Base-by-base conservation (phyloP, 495 filamentous ascomycete species). In the Aspergillus avenaceus region DNA sequence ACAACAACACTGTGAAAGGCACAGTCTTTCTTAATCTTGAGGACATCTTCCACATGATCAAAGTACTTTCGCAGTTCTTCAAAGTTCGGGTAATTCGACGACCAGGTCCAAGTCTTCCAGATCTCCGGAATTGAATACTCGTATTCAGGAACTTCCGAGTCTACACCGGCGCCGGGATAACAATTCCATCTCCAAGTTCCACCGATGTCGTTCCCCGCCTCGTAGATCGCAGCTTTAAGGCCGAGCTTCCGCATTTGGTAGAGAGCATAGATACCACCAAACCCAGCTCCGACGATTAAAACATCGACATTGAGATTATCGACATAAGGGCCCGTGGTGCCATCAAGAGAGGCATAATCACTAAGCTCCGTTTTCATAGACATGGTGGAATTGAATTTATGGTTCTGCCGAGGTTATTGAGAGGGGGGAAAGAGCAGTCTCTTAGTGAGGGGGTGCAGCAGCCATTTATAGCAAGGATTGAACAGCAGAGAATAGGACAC, bases 31-130 rank as follows among this genome's bases (percentile, higher is more conserved):
- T 61, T 72, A 25, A 85, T 52, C 16, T 73, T 58, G 13, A 78
- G 51, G 3, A 69, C 63, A 18, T 76, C 66, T 8, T 78, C 79
- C 9, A 79, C 70, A 53, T 82, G 78, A 14, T 72, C 63, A 50
- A 84, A 84, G 61, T 85, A 85, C 2, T 45, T 55, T 5, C 67
- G 64, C 2, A 84, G 56, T 43, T 85, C 78, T 5, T 64, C 41
- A 37, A 71, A 72, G 19, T 58, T 61, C 0, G 81, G 81, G 52
- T 80, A 85, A 31, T 72, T 73, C 19, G 61, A 64, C 0, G 61
- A 59, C 76, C 76, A 85, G 9, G 67, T 75, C 75, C 72, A 83
- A 12, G 69, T 67, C 45, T 79, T 67, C 64, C 69, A 83, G 7
- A 77, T 65, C 47, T 82, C 74, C 6, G 72, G 71, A 13, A 70